Percentiles rank a stretch among this genome's conserved stretches.
Evolutionary conservation across 805 yeast genomes (phyloP).

Genomic region (Cyberlindnera maclurae): DNA sequence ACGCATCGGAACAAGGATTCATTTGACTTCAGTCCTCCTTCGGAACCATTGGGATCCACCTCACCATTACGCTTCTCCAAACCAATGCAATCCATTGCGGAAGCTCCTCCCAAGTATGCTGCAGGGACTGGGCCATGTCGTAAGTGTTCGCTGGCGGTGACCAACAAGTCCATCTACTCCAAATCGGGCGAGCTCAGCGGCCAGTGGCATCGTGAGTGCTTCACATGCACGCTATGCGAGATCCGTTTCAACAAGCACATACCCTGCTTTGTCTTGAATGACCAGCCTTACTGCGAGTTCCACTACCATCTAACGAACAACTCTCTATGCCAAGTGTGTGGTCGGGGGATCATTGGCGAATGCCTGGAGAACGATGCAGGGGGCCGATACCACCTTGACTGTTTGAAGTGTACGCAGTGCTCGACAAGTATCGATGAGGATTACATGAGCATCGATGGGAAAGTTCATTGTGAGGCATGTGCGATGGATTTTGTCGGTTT

Average conservation of each 20-base stretch:
- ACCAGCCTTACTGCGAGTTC: slow-evolving; percentile 72
- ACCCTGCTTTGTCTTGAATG: slow-evolving; percentile 69
- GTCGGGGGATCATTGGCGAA: slow-evolving; percentile 77
- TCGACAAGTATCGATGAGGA: slow-evolving; percentile 41
- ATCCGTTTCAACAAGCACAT: slow-evolving; percentile 49
- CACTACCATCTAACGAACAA: slow-evolving; percentile 74
- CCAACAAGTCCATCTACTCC: slow-evolving; percentile 69
- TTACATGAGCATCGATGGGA: slow-evolving; percentile 43
- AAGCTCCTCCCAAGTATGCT: slow-evolving; percentile 23
- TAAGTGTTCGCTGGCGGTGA: slow-evolving; percentile 51
- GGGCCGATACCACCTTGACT: slow-evolving; percentile 68
- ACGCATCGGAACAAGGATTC: slow-evolving; percentile 1
- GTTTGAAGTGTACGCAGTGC: slow-evolving; percentile 68
- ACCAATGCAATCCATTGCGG: not conserved
- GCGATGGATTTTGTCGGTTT: slow-evolving; percentile 8
- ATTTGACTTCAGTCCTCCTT: slow-evolving; percentile 6
- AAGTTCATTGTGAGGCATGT: slow-evolving; percentile 43
- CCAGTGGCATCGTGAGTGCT: slow-evolving; percentile 90
- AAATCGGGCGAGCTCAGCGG: slow-evolving; percentile 77
- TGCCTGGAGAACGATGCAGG: slow-evolving; percentile 72
- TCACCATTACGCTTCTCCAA: not conserved
- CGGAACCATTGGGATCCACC: not conserved
- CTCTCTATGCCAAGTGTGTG: slow-evolving; percentile 67
- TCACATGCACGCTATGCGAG: slow-evolving; percentile 60
- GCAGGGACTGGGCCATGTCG: slow-evolving; percentile 83